phyloP scores from a whole-genome alignment of 805 yeast species.

The Pichia deserticola region DNA sequence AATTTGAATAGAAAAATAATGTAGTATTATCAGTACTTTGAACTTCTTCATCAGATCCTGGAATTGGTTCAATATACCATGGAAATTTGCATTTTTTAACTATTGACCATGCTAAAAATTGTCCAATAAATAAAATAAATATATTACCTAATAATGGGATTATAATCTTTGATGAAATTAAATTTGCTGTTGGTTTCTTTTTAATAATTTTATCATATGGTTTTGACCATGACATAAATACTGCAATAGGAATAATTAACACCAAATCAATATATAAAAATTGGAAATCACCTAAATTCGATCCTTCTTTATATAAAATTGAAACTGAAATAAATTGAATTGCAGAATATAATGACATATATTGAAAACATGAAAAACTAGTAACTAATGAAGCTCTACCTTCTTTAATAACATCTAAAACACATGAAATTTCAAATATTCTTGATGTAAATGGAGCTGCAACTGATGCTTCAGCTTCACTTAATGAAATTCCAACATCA shows the following conservation, averaged over 20 bases:
- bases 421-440: constrained; percentile 86
- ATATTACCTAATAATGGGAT: constrained; percentile 80
- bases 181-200: constrained; percentile 89
- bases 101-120: constrained; percentile 55
- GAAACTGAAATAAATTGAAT: constrained; percentile 89
- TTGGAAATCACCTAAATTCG: constrained; percentile 94
- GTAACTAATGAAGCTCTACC: constrained; percentile 95
- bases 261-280: constrained; percentile 89
- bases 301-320: constrained; percentile 77
- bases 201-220: constrained; percentile 54
- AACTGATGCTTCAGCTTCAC: constrained; percentile 97
- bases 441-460: constrained; percentile 98
- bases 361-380: constrained; percentile 93
- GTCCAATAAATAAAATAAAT: constrained; percentile 53
- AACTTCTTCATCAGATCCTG: constrained; percentile 77
- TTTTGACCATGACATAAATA: constrained; percentile 96
- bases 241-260: constrained; percentile 87
- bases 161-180: constrained; percentile 82
- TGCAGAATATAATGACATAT: constrained; percentile 95
- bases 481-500: constrained; percentile 90
- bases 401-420: constrained; percentile 81
- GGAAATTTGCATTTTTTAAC: constrained; percentile 39
- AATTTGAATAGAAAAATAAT: constrained; percentile 70
- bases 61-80: constrained; percentile 79
- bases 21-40: constrained; percentile 86